These are phyloP conservation scores for Kodamaea derodonti DNA, from an alignment of 1,139 yeast species.

Conservation along the genomic window DNA sequence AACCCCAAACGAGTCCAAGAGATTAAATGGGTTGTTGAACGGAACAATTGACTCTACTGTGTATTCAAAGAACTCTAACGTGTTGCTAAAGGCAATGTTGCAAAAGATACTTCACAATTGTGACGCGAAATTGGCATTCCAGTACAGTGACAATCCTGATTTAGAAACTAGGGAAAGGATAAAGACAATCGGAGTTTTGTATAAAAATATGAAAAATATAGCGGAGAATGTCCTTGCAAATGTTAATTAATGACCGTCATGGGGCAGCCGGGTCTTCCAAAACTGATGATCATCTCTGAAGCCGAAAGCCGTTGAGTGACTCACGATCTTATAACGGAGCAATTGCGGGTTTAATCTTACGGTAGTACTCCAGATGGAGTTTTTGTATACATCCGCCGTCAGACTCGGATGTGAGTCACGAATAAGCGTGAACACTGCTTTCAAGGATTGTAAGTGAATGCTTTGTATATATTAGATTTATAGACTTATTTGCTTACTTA, in stretches of 20 bases:
- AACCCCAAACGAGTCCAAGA: conserved; percentile 29
- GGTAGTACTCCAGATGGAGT: no score
- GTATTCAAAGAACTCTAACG: conserved; percentile 28
- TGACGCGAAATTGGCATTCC: conserved; percentile 15
- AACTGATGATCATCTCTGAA: no score
- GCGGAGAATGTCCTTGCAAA: conserved; percentile 12
- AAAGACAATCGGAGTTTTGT: conserved; percentile 20
- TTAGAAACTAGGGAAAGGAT: conserved; percentile 12
- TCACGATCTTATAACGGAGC: background rate
- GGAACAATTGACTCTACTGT: conserved; percentile 39
- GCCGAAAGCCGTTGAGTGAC: no score
- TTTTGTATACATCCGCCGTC: no score
- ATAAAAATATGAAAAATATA: conserved; percentile 21
- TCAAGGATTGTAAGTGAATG: no score
- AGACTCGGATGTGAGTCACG: no score
- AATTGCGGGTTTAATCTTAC: background rate
- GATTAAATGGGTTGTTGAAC: conserved; percentile 22
- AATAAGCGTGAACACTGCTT: no score
- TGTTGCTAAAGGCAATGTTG: conserved; percentile 33
- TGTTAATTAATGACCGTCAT: no score
- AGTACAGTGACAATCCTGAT: conserved; percentile 16
- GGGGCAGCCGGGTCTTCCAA: no score
- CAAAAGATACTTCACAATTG: conserved; percentile 21
- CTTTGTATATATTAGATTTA: no score
- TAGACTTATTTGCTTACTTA: no score